Evolutionary conservation across 805 yeast genomes (phyloP), one percentile per base, ranked within the genome.

Genomic region (Clavispora fructus): DNA sequence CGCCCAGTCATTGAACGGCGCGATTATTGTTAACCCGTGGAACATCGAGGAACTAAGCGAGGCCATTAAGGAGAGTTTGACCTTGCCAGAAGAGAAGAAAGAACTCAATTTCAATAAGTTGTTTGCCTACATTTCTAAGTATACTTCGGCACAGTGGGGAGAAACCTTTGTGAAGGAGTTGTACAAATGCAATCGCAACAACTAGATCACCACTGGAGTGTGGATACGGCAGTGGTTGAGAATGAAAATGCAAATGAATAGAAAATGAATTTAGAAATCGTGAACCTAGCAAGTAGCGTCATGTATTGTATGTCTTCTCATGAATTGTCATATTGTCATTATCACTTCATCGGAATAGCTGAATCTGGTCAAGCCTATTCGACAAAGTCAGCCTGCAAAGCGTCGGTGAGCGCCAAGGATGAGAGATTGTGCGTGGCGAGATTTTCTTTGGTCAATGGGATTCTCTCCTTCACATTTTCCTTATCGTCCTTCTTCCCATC

Each of bases 111-210:
- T 90, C 70, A 78, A 83, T 43, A 87, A 87, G 65, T 74, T 94
- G 66, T 89, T 89, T 73, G 80, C 77, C 52, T 94, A 94, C 63
- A 89, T 94, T 52, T 80, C 87, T 37, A 92, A 95, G 69, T 94
- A 91, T 63, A 94, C 99, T 11, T 87, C 97, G 27, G 89, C 88
- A 10, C 94, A 81, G 64, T 94, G 99, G 99, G 98, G 98, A 44
- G 96, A 90, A 64, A 87, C 83, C 57, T 94, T 94, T 65, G 98
- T 94, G 37, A 82, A 83, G 57, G 99, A 94, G 64, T 71, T 94
- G 59, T 75, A 68, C 54, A 80, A 77, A 55, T 57, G 62, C 42
- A 23, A 41, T 28, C 48, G 46, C 27, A 31, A n/a, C 37, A 16
- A 37, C 12, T 37, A 25, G n/a, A 37, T n/a, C 35, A 13, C 32